A percentile compares a stretch with the other conserved stretches of the same genome.
Conservation (phyloP, 2,329 filamentous ascomycete genomes). For the Dothidotthia symphoricarpi region DNA sequence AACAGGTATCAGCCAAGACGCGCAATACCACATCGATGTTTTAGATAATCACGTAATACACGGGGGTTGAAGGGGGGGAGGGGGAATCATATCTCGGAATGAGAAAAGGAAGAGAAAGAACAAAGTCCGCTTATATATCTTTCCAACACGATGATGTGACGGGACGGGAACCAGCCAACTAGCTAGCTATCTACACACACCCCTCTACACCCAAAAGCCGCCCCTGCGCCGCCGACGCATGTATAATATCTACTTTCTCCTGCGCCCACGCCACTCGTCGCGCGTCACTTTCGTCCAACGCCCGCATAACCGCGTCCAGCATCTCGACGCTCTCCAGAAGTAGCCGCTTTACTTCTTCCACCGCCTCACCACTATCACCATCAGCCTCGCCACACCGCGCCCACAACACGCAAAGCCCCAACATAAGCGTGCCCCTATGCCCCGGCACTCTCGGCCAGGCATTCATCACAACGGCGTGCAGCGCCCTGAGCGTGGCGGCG, state of each 20-base stretch:
- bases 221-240: slow-evolving; percentile 4
- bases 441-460: slow-evolving; percentile 67
- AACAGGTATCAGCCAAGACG: too few species aligned
- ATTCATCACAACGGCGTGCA: slow-evolving; percentile 60
- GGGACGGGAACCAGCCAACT: too few species aligned
- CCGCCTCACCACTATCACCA: slow-evolving; percentile 18
- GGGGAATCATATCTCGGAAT: too few species aligned
- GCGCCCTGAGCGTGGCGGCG: slow-evolving; percentile 51
- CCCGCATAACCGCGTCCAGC: slow-evolving; percentile 24
- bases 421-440: slow-evolving; percentile 64
- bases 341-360: slow-evolving; percentile 14
- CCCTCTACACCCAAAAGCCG: too few species aligned
- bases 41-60: too few species aligned
- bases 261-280: slow-evolving; percentile 10
- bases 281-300: slow-evolving; percentile 9
- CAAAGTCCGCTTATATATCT: too few species aligned
- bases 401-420: slow-evolving; percentile 52
- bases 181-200: too few species aligned
- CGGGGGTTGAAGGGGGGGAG: too few species aligned
- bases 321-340: slow-evolving; percentile 28
- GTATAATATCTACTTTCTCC: slow-evolving; percentile 16
- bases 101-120: not conserved
- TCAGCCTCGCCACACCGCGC: slow-evolving; percentile 17
- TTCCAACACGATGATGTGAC: too few species aligned
- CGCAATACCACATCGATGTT: too few species aligned